phyloP scores from a whole-genome alignment of 2,329 filamentous ascomycete species.

The Aspergillus hortae region DNA sequence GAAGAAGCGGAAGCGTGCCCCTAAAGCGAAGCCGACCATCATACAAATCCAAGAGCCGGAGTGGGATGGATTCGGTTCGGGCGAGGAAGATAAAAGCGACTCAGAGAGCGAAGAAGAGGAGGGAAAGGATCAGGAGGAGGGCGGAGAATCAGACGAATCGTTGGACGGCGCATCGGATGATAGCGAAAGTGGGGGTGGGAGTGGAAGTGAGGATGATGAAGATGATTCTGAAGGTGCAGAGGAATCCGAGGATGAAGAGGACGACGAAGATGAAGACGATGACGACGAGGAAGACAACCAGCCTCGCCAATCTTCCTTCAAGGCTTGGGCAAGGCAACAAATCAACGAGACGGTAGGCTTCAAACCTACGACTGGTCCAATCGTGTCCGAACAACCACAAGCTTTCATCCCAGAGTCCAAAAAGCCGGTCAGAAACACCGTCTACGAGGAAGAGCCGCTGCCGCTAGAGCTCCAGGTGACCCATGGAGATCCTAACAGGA shows the following conservation, averaged over 20 bases:
- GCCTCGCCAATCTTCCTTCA: slow-evolving; percentile 67
- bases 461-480: slow-evolving; percentile 38
- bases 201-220: slow-evolving; percentile 16
- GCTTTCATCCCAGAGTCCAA: slow-evolving; percentile 25
- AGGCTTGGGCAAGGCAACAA: slow-evolving; percentile 84
- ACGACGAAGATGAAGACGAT: slow-evolving; percentile 34
- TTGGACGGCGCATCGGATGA: slow-evolving; percentile 18
- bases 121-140: slow-evolving; percentile 26
- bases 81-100: slow-evolving; percentile 28
- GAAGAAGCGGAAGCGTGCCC: slow-evolving; percentile 72
- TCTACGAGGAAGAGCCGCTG: slow-evolving; percentile 38
- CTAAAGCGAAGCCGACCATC: slow-evolving; percentile 42
- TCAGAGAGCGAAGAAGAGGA: slow-evolving; percentile 27
- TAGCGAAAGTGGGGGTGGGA: slow-evolving; percentile 24
- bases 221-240: slow-evolving; percentile 29
- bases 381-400: slow-evolving; percentile 30
- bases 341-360: slow-evolving; percentile 79
- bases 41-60: slow-evolving; percentile 35
- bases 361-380: slow-evolving; percentile 44
- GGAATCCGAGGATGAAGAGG: slow-evolving; percentile 28
- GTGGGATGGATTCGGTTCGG: slow-evolving; percentile 45
- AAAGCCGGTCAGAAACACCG: slow-evolving; percentile 34
- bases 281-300: slow-evolving; percentile 19
- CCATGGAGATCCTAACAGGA: slow-evolving; percentile 53
- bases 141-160: slow-evolving; percentile 18